Evolutionary conservation across 202 grass and related monocot species (phyloP).

Genomic region (Musa balbisiana): DNA sequence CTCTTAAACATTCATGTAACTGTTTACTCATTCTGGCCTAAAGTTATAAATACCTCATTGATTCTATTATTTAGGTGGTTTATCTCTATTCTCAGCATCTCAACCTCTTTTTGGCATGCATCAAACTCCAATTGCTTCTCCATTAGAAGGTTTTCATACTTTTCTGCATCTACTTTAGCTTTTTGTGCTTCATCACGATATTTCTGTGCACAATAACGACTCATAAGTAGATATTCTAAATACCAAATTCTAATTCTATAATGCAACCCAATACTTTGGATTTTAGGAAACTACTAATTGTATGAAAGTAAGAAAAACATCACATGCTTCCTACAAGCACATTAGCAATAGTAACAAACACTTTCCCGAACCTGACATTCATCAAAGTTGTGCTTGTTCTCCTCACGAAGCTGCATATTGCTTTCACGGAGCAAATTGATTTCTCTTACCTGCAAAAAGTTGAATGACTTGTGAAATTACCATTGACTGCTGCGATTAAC

Average conservation of each 20-base stretch:
- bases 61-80: conserved; percentile 63
- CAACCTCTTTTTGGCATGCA: conserved; percentile 52
- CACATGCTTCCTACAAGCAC: background rate
- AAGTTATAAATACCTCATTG: conserved; percentile 49
- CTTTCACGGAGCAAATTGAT: conserved; percentile 99
- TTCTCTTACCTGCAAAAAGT: conserved; percentile 57
- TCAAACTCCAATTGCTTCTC: conserved; percentile 65
- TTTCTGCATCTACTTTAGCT: conserved; percentile 74
- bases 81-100: conserved; percentile 52
- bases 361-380: conserved; percentile 68
- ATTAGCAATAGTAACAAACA: conserved; percentile 9
- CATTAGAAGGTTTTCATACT: conserved; percentile 47
- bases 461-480: conserved; percentile 24
- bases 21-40: background rate
- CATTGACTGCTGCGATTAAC: background rate
- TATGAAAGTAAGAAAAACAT: background rate
- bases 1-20: background rate
- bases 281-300: background rate
- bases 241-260: background rate
- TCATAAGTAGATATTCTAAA: too few species aligned
- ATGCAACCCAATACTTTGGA: background rate
- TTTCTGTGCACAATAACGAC: conserved; percentile 34
- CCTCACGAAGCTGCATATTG: conserved; percentile 96
- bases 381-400: conserved; percentile 88
- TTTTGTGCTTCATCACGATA: conserved; percentile 70